phyloP scores from a whole-genome alignment of 192 early-diverging fungal species.

The Bifiguratus adelaidae region DNA sequence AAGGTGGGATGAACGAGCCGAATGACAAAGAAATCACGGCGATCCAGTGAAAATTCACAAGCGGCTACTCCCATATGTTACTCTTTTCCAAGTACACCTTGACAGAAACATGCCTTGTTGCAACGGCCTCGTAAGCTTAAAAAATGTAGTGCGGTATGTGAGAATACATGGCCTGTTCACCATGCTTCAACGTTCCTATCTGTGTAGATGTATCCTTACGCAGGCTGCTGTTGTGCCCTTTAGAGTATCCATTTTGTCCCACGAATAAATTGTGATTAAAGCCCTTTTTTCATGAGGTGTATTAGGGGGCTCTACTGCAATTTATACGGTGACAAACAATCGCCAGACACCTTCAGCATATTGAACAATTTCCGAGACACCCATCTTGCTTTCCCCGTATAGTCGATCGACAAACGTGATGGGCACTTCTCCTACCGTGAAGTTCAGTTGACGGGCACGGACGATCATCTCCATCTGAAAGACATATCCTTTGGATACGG shows the following conservation, averaged over 20 bases:
- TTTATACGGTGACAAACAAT: conserved; percentile 61
- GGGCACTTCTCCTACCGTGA: conserved; percentile 79
- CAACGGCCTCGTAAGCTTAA: too few relatives aligned
- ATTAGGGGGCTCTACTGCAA: too few relatives aligned
- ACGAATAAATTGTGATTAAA: not conserved
- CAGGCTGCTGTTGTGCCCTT: not conserved
- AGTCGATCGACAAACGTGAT: conserved; percentile 99
- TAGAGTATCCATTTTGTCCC: not conserved
- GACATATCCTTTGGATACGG: conserved; percentile 93
- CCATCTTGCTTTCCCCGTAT: conserved; percentile 94
- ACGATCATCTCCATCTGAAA: conserved; percentile 99
- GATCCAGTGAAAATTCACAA: too few relatives aligned
- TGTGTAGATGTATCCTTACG: not conserved
- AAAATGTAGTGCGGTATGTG: too few relatives aligned
- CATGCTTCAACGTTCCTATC: too few relatives aligned
- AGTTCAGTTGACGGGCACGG: conserved; percentile 85
- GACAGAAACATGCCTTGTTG: too few relatives aligned
- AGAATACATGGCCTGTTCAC: too few relatives aligned
- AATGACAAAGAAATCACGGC: too few relatives aligned
- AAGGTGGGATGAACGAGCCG: too few relatives aligned
- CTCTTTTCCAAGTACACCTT: too few relatives aligned
- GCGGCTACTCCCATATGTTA: too few relatives aligned
- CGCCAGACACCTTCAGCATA: conserved; percentile 87
- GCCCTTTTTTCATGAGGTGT: not conserved
- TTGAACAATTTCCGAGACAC: conserved; percentile 87